A percentile compares a stretch with the other conserved stretches of the same genome.
Evolutionary conservation across 768 basidiomycete genomes (phyloP).

Genomic region (Mycena galericulata): DNA sequence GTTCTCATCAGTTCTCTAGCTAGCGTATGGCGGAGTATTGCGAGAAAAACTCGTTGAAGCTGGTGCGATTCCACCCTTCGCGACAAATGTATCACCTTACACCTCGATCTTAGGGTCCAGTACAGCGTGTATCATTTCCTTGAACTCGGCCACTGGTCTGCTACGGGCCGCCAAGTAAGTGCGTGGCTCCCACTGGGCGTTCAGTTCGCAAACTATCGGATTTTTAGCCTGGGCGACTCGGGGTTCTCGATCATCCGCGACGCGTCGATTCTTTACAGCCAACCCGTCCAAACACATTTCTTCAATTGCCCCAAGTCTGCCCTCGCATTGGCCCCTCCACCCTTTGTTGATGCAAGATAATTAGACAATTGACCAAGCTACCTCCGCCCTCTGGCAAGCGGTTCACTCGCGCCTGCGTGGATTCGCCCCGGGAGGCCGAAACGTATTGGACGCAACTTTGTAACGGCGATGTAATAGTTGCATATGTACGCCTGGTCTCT

Average conservation of each 20-base stretch:
- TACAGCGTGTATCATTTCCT: constrained; percentile 64
- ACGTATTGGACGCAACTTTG: constrained; percentile 28
- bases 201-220: constrained; percentile 18
- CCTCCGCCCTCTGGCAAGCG: constrained; percentile 38
- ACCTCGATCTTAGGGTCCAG: constrained; percentile 59
- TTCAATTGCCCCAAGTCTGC: constrained; percentile 35
- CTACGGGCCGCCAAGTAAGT: constrained; percentile 72
- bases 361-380: constrained; percentile 35
- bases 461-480: constrained; percentile 31
- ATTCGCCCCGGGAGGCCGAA: constrained; percentile 35
- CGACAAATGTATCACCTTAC: background rate
- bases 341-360: constrained; percentile 19
- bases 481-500: constrained; percentile 25
- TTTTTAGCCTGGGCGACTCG: constrained; percentile 61
- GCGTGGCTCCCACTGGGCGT: constrained; percentile 31
- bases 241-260: constrained; percentile 64
- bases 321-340: constrained; percentile 1
- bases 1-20: constrained; percentile 30
- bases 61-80: background rate
- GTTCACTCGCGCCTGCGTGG: constrained; percentile 33
- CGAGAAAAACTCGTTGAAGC: constrained; percentile 52
- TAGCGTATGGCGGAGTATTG: constrained; percentile 61
- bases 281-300: constrained; percentile 33
- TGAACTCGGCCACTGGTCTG: constrained; percentile 64
- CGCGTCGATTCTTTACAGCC: constrained; percentile 54